Evolutionary conservation across 2,329 filamentous ascomycete species (phyloP), one percentile per base, ranked within the genome.

Genomic region (Fonsecaea pedrosoi): DNA sequence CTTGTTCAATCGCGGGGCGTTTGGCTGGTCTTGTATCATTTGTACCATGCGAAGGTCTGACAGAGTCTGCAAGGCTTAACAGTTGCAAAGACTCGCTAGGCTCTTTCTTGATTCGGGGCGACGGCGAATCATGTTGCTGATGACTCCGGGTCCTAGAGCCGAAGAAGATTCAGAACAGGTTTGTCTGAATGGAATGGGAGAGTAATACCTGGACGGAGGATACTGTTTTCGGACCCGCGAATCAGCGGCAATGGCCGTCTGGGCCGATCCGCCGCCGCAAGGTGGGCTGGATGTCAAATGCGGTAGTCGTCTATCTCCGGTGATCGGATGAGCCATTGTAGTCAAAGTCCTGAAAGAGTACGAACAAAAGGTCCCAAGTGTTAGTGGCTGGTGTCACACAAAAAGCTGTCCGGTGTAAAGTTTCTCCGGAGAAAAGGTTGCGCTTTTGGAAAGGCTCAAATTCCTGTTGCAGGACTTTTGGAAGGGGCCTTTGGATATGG

Each of bases 1-100:
- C 68, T 40, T 57, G 34, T 15, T 67, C 57, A 34, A 42, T 10
- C n/a, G 66, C 59, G n/a, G 63, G 63, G 15, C 68, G 68, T 54
- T 70, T 70, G n/a, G 55, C 42, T 12, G 54, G 53, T 34, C 65
- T 60, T 45, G 53, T 53, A 13, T 34, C 18, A 59, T n/a, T 42
- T 48, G 48, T 10, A 12, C 9, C 7, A 32, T 50, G 57, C 15
- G 32, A 40, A n/a, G 50, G 32, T 57, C 42, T 48, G 45, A 32
- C 48, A 25, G 18, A 54, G 30, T 68, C 66, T 5, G 18, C 40
- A 13, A 62, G 42, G 21, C 21, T 57, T 21, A 62, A 35, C 25
- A 37, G 50, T 15, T 60, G 37, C 25, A 60, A 48, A 15, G 35
- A 60, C 1, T 54, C 56, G 53, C 34, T 56, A 6, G 62, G 55